Evolutionary conservation across 805 yeast genomes (phyloP), one percentile per base, ranked within the genome.

Genomic region (Kurtzmaniella fragi): DNA sequence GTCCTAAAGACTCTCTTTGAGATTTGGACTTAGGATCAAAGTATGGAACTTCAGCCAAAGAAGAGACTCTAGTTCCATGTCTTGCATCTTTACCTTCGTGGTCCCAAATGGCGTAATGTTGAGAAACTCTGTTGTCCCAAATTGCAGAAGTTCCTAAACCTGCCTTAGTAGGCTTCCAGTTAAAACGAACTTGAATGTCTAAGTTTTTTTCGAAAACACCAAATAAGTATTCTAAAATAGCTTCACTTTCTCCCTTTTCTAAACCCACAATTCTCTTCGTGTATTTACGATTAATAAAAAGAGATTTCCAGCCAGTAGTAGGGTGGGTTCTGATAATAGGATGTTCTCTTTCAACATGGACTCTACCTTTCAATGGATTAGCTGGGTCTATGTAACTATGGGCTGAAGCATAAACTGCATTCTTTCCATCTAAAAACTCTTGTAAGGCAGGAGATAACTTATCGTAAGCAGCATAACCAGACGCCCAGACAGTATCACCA

Each of bases 311-410:
- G 32, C 82, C 82, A 23, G 84, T 78, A 11, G 72, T 80, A 8
- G 85, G 84, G 48, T 80, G 80, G 30, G 82, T 76, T 60, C 84
- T 71, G 28, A 80, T 71, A 17, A 80, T 46, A 2, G 83, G 84
- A 56, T 80, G 85, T 42, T 69, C 74, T 55, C 80, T 69, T 46
- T 70, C 78, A 39, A 77, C 62, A 39, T 66, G 66, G 41, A 66
- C 65, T 13, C 70, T 71, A n/a, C 74, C 72, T 40, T 57, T 57
- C 17, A 76, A 63, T 16, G 77, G 78, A 23, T 65, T 63, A 16
- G 67, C 59, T 42, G 75, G 64, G 40, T 70, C 69, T 28, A 62
- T 50, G 43, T 66, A 67, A 28, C 58, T 56, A 45, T 73, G 73
- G 36, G 74, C 74, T 31, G 67, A 66, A 27, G 49, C 45, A 53